These are phyloP conservation scores for Iris pallida DNA, from an alignment of 116 monocot genomes.

Conservation along the genomic window DNA sequence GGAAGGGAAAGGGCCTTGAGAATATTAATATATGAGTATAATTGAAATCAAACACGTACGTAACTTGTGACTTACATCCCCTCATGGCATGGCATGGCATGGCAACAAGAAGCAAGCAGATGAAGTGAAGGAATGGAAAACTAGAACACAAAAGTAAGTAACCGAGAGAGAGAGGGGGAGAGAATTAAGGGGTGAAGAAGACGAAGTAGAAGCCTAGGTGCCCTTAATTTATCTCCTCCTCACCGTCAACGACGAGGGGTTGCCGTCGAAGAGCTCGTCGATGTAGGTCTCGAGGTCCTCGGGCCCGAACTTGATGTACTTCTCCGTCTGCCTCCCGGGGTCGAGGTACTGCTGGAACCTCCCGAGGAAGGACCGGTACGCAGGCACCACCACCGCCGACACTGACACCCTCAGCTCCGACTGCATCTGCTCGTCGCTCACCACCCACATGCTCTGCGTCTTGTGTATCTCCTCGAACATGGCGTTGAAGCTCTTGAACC, in stretches of 20 bases:
- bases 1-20: no score
- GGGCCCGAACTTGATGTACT: slow-evolving; percentile 65
- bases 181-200: not conserved
- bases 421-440: slow-evolving; percentile 71
- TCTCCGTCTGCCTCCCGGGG: slow-evolving; percentile 62
- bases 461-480: slow-evolving; percentile 68
- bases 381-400: slow-evolving; percentile 62
- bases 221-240: slow-evolving; percentile 10
- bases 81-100: no score
- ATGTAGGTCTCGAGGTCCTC: slow-evolving; percentile 62
- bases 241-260: slow-evolving; percentile 18
- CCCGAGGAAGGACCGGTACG: slow-evolving; percentile 60
- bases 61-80: no score
- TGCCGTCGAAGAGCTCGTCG: slow-evolving; percentile 66
- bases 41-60: no score
- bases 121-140: not conserved
- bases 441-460: slow-evolving; percentile 63
- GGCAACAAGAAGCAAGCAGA: not conserved
- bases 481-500: slow-evolving; percentile 66
- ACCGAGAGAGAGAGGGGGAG: not conserved
- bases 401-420: slow-evolving; percentile 69
- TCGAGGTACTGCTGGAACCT: slow-evolving; percentile 53
- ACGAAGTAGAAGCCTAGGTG: not conserved
- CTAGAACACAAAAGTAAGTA: not conserved
- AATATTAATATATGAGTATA: no score